A percentile compares a stretch with the other conserved stretches of the same genome.
Conservation (phyloP, 768 basidiomycete species). For the Auriscalpium orientale region DNA sequence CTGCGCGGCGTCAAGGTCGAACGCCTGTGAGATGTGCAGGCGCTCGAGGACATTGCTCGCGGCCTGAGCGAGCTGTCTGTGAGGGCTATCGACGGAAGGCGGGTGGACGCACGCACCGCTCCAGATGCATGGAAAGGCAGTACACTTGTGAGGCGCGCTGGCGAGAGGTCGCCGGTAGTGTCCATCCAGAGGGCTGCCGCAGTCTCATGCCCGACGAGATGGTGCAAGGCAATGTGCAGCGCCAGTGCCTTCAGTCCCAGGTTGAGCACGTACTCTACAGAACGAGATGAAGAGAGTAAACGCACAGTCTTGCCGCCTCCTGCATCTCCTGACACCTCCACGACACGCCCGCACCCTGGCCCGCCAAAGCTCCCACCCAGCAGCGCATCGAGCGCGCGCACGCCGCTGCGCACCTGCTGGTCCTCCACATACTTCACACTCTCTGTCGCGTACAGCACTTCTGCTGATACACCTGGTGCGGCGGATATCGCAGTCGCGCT, state of each 20-base stretch:
- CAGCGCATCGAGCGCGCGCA: slow-evolving; percentile 44
- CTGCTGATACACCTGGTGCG: slow-evolving; percentile 18
- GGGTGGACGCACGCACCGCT: too few species aligned
- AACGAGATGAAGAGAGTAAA: background rate
- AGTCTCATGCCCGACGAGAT: slow-evolving; percentile 34
- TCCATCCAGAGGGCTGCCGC: slow-evolving; percentile 61
- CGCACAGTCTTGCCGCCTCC: slow-evolving; percentile 66
- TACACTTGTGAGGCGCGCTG: slow-evolving; percentile 35
- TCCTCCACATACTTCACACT: slow-evolving; percentile 19
- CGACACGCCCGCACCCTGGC: slow-evolving; percentile 31
- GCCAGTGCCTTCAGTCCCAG: slow-evolving; percentile 45
- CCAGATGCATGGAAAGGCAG: background rate
- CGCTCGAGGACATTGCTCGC: background rate
- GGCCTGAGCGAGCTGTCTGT: background rate
- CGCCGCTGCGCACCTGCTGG: slow-evolving; percentile 26
- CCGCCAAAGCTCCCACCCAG: slow-evolving; percentile 39
- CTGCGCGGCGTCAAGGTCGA: background rate
- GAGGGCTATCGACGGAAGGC: too few species aligned
- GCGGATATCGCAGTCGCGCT: slow-evolving; percentile 4
- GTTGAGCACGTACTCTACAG: background rate
- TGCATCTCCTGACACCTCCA: slow-evolving; percentile 64
- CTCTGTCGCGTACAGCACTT: slow-evolving; percentile 22
- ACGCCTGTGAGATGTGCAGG: background rate
- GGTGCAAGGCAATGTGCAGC: slow-evolving; percentile 47
- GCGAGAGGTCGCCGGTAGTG: slow-evolving; percentile 59